Conservation (phyloP, 257 asterid species). For the Thymus mandschuricus region DNA sequence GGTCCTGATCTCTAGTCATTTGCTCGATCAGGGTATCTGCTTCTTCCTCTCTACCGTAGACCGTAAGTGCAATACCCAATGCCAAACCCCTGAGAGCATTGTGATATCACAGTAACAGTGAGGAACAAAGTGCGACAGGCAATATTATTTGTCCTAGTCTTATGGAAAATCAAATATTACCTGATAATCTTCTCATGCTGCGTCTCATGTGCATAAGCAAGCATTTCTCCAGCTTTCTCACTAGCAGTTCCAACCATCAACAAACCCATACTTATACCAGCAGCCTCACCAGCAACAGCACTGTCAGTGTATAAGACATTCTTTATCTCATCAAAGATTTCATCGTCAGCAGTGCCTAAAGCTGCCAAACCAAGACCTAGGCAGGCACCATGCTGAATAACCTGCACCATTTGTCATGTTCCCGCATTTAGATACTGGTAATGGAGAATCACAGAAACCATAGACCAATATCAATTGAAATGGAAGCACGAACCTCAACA, state of each 20-base stretch:
- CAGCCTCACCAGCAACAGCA: slow-evolving; percentile 99
- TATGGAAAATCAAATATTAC: slow-evolving; percentile 43
- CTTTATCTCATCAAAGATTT: slow-evolving; percentile 80
- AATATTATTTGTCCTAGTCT: background rate
- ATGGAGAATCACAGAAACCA: background rate
- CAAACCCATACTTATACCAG: slow-evolving; percentile 97
- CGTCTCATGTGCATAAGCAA: slow-evolving; percentile 96
- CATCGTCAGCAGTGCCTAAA: slow-evolving; percentile 93
- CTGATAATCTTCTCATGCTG: slow-evolving; percentile 97
- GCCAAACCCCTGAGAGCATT: slow-evolving; percentile 78
- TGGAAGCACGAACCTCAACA: slow-evolving; percentile 64
- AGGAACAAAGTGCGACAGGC: slow-evolving; percentile 5
- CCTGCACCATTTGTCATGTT: slow-evolving; percentile 49
- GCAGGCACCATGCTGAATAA: slow-evolving; percentile 99
- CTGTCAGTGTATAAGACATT: slow-evolving; percentile 88
- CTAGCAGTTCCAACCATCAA: slow-evolving; percentile 98
- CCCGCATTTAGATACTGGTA: slow-evolving; percentile 28
- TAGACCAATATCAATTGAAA: background rate
- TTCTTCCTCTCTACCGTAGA: slow-evolving; percentile 96
- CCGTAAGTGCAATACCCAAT: slow-evolving; percentile 94
- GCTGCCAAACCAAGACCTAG: slow-evolving; percentile 99
- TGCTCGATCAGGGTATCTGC: slow-evolving; percentile 94
- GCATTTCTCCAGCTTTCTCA: slow-evolving; percentile 95
- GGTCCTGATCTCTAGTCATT: slow-evolving; percentile 99
- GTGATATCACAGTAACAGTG: slow-evolving; percentile 10